Evolutionary conservation across 805 yeast species (phyloP).

Genomic region (Pichia rugopelliculosa): DNA sequence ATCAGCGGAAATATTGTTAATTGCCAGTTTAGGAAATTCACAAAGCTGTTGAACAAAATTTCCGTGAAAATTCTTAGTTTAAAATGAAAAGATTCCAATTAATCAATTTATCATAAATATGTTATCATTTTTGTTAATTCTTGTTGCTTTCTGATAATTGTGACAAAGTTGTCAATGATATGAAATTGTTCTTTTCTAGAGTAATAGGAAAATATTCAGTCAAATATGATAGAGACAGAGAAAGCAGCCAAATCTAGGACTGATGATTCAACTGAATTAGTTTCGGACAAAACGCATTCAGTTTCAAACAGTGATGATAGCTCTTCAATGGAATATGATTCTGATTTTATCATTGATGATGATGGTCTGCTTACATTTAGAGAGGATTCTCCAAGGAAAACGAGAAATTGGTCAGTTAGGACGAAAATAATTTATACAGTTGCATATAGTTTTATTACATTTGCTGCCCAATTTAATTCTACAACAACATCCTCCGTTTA

Average conservation of each 20-base stretch:
- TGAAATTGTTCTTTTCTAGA: too few relatives aligned
- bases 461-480: constrained; percentile 43
- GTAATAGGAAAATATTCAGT: neutral
- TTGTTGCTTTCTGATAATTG: too few relatives aligned
- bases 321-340: neutral
- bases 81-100: too few relatives aligned
- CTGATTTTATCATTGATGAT: neutral
- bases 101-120: too few relatives aligned
- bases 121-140: too few relatives aligned
- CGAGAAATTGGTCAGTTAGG: constrained; percentile 30
- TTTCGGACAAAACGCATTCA: neutral
- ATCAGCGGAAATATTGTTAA: neutral
- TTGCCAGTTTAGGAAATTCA: neutral
- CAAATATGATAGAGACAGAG: neutral
- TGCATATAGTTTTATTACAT: constrained; percentile 33
- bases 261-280: neutral
- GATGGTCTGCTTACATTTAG: constrained; percentile 1
- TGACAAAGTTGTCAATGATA: too few relatives aligned
- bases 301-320: neutral
- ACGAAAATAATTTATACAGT: constrained; percentile 34
- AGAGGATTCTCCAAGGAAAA: constrained; percentile 18
- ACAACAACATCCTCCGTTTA: constrained; percentile 39
- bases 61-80: too few relatives aligned
- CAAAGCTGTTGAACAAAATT: too few relatives aligned
- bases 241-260: neutral